A percentile compares a stretch with the other conserved stretches of the same genome.
These are phyloP conservation scores for Porcisia hertigi DNA, from an alignment of 208 protist species.

Conservation along the genomic window DNA sequence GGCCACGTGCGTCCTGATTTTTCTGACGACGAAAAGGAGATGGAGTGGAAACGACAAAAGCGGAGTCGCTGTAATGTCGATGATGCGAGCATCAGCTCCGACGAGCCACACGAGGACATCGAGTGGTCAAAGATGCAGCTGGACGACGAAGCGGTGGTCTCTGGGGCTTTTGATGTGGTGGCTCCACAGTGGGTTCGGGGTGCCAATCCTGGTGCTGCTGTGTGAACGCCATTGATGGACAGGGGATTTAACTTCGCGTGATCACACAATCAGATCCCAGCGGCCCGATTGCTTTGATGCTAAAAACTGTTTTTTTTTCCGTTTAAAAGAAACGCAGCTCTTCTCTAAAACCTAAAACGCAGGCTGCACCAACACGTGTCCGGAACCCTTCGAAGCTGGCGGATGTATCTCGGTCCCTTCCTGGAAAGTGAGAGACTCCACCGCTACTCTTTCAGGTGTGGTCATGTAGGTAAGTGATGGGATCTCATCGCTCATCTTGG, in stretches of 20 bases:
- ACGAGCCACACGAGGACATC: conserved; percentile 40
- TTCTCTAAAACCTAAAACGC: too few relatives aligned
- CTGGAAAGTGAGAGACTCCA: too few relatives aligned
- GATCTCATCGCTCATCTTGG: too few relatives aligned
- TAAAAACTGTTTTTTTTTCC: too few relatives aligned
- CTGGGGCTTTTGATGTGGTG: background rate
- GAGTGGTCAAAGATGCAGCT: conserved; percentile 41
- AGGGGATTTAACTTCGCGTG: background rate
- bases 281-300: too few relatives aligned
- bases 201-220: background rate
- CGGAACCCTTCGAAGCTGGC: too few relatives aligned
- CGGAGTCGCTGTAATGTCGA: conserved; percentile 12
- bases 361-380: too few relatives aligned
- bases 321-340: too few relatives aligned
- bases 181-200: conserved; percentile 26
- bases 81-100: conserved; percentile 46
- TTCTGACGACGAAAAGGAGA: conserved; percentile 86
- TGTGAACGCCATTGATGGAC: too few relatives aligned
- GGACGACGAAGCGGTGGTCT: conserved; percentile 17
- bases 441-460: too few relatives aligned
- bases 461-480: too few relatives aligned
- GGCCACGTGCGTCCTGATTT: conserved; percentile 82
- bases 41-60: conserved; percentile 79
- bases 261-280: background rate
- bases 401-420: too few relatives aligned